A percentile compares a stretch with the other conserved stretches of the same genome.
phyloP scores from a whole-genome alignment of 2,329 filamentous ascomycete species.

The Colletotrichum shisoi region DNA sequence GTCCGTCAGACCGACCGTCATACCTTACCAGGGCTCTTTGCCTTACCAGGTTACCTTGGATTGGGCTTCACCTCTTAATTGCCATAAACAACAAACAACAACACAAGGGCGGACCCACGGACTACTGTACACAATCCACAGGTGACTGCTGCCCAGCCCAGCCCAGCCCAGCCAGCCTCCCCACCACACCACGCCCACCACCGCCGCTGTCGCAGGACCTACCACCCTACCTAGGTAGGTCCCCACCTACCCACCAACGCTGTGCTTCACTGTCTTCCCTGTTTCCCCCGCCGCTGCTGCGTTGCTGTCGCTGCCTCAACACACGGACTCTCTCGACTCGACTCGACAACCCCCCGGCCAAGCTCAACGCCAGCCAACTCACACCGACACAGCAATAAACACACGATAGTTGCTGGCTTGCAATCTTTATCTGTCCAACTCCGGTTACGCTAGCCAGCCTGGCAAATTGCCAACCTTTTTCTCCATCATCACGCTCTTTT shows the following conservation, averaged over 20 bases:
- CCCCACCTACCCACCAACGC: too few relatives aligned
- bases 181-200: not conserved
- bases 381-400: slow-evolving; percentile 35
- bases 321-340: slow-evolving; percentile 21
- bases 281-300: not conserved
- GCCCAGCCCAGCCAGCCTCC: slow-evolving; percentile 1
- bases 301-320: slow-evolving; percentile 1
- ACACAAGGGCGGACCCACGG: slow-evolving; percentile 27
- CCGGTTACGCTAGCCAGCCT: slow-evolving; percentile 32
- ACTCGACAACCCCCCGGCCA: slow-evolving; percentile 21
- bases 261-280: not conserved
- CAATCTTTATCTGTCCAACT: slow-evolving; percentile 29
- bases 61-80: slow-evolving; percentile 23
- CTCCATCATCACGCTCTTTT: slow-evolving; percentile 33
- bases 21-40: slow-evolving; percentile 20
- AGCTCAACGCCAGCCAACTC: slow-evolving; percentile 38
- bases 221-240: too few relatives aligned
- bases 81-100: slow-evolving; percentile 31
- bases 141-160: slow-evolving; percentile 1
- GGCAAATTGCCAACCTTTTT: slow-evolving; percentile 31
- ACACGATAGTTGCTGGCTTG: slow-evolving; percentile 25
- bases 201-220: not conserved
- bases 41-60: slow-evolving; percentile 14
- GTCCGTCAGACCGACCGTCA: not conserved
- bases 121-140: slow-evolving; percentile 2